Conservation (phyloP, 768 basidiomycete species). For the Russula vinacea region DNA sequence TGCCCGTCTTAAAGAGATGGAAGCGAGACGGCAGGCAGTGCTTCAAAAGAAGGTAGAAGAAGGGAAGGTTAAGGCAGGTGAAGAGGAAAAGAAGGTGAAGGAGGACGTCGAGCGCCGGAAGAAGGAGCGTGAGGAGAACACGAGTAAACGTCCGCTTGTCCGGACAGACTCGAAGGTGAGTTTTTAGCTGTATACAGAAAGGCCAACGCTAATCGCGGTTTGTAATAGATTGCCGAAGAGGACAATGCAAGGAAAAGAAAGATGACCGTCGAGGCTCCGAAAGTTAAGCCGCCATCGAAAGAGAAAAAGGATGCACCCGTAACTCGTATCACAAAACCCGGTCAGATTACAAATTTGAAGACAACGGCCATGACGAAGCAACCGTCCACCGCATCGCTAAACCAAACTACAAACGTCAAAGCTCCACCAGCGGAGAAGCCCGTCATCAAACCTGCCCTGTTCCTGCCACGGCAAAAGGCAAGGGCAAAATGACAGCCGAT, state of each 20-base stretch:
- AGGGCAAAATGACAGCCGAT: conserved; percentile 52
- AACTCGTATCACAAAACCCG: conserved; percentile 37
- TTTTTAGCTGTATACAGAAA: background rate
- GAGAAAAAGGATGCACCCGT: conserved; percentile 40
- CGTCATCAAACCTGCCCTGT: conserved; percentile 41
- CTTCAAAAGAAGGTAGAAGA: conserved; percentile 76
- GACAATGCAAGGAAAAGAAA: conserved; percentile 73
- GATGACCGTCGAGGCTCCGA: conserved; percentile 42
- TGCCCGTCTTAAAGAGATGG: conserved; percentile 73
- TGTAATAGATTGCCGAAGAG: conserved; percentile 50
- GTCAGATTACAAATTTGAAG: conserved; percentile 31
- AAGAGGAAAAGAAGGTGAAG: conserved; percentile 68
- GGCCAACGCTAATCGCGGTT: background rate
- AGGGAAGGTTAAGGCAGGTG: conserved; percentile 58
- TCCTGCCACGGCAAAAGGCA: conserved; percentile 43
- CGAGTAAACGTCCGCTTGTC: conserved; percentile 64
- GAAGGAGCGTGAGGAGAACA: conserved; percentile 75
- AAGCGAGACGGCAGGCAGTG: conserved; percentile 68
- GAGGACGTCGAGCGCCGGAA: conserved; percentile 77
- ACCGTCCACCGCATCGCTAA: conserved; percentile 19
- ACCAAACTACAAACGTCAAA: conserved; percentile 25
- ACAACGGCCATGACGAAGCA: conserved; percentile 31
- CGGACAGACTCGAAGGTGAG: conserved; percentile 56
- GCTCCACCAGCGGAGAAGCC: conserved; percentile 34
- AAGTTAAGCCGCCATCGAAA: conserved; percentile 56